Base-by-base conservation (phyloP, 2,329 filamentous ascomycete genomes). In the Pseudocercospora crystallina region DNA sequence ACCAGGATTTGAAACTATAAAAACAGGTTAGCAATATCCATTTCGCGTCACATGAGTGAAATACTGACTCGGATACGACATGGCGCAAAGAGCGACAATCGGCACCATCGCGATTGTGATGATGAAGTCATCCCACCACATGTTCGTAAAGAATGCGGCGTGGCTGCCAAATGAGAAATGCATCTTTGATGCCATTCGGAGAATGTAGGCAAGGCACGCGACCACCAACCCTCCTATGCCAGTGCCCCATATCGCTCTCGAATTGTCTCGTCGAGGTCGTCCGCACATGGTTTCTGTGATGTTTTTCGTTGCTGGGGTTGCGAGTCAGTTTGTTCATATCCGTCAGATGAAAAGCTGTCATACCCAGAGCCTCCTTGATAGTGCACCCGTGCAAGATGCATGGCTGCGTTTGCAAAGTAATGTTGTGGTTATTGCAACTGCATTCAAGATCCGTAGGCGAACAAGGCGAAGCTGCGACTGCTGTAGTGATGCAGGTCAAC, bases 111-210 rank as follows among this genome's bases (percentile, higher is more conserved):
- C 38, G 12, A 53, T 5, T 2, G 45, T 42, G n/a, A 53, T 32
- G 8, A 30, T 34, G 9, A 48, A 12, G 17, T 53, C 49, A 13
- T 53, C 49, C 49, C 49, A 53, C 49, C 49, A 53, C 30, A 53
- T 13, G 14, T 53, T 45, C 2, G 39, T 41, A 40, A 41, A 39
- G 9, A 53, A 14, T 5, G 30, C 15, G 3, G 31, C n/a, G n/a
- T 31, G 39, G 5, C 32, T 17, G 3, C 31, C 39, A 8, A 20
- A 14, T 8, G 31, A 40, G 8, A 49, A 41, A 30, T 54, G 48
- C 12, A 57, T 17, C 41, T 58, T 58, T 13, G 55, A 58, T 12
- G 43, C 20, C 12, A 55, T 48, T 5, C 55, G 52, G 14, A 55
- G 14, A 1, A 41, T 33, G n/a, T 39, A 51, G 10, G 46, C 45